phyloP scores from a whole-genome alignment of 2,329 filamentous ascomycete species.

The Penicillium sp. region DNA sequence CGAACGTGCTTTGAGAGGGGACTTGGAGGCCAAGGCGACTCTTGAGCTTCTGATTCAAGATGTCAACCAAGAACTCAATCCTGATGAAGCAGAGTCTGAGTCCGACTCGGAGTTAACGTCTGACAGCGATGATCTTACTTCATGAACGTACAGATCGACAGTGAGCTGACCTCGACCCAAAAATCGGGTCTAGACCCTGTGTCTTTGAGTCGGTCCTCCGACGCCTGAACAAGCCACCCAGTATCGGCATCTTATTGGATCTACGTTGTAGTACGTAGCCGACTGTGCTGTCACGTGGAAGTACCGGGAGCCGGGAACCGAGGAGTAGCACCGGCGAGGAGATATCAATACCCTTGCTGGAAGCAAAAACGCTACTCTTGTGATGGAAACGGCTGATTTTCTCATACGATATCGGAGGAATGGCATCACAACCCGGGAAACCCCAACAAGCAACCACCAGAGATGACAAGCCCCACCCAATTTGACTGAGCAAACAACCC shows the following conservation, averaged over 20 bases:
- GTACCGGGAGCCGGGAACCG: background rate
- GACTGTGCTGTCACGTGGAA: background rate
- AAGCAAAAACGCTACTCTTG: background rate
- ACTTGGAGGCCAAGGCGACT: slow-evolving; percentile 33
- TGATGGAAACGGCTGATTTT: background rate
- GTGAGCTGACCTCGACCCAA: background rate
- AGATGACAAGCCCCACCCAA: background rate
- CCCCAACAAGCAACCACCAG: background rate
- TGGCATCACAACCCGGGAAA: background rate
- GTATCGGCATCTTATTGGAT: background rate
- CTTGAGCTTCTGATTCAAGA: slow-evolving; percentile 31
- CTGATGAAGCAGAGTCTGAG: slow-evolving; percentile 3
- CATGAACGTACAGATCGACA: background rate
- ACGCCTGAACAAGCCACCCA: background rate
- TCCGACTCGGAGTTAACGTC: background rate
- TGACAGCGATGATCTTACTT: background rate
- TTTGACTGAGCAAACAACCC: background rate
- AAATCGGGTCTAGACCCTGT: background rate
- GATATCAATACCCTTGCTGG: background rate
- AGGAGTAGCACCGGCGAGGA: background rate
- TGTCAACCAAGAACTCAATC: background rate
- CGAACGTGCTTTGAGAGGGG: slow-evolving; percentile 36
- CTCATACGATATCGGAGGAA: background rate
- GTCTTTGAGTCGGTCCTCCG: background rate
- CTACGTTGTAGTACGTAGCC: background rate